Base-by-base conservation (phyloP, 2,329 filamentous ascomycete genomes). In the Phialophora verrucosa region DNA sequence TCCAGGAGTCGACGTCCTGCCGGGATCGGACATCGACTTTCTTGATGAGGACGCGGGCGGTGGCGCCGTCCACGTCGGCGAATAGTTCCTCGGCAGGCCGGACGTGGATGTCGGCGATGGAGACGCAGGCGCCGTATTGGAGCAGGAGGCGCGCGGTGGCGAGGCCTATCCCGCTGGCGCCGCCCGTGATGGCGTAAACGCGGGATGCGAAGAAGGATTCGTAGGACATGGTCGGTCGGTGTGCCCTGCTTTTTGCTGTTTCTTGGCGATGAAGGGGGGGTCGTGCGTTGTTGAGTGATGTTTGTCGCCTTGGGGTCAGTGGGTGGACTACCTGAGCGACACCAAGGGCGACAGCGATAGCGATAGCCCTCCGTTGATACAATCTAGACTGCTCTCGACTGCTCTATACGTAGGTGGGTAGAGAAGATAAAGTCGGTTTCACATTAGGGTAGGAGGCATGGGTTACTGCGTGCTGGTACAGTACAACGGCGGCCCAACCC, bases 121-220 rank as follows among this genome's bases (percentile, higher is more conserved):
- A 67, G 27, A 67, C 65, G 31, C 32, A 56, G 12, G 65, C 65
- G 14, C 65, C 65, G 25, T 64, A 54, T 8, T 54, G 49, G 17
- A 67, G 57, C 3, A 67, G 53, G 8, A 63, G 32, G 74, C 87
- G 86, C 1, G 91, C 88, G 5, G 93, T 85, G 0, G 91, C 90
- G 31, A 91, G 85, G 4, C 91, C 91, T 66, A 95, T 89, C 20
- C 91, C 70, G 4, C 88, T 90, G 1, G 90, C 90, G n/a, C 87
- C 91, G 67, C 91, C 92, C 0, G 91, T 94, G 76, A 96, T 92
- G 6, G 62, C 65, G 23, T 67, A 67, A 17, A 62, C 62, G 6
- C 54, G 50, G 35, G 42, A 51, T 10, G 5, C 27, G 62, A 67
- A 67, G 49, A 67, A 67, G 8, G 27, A n/a, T 31, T 67, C 65